Conservation (phyloP, 169 alveolate species). For the Theileria sp. region DNA sequence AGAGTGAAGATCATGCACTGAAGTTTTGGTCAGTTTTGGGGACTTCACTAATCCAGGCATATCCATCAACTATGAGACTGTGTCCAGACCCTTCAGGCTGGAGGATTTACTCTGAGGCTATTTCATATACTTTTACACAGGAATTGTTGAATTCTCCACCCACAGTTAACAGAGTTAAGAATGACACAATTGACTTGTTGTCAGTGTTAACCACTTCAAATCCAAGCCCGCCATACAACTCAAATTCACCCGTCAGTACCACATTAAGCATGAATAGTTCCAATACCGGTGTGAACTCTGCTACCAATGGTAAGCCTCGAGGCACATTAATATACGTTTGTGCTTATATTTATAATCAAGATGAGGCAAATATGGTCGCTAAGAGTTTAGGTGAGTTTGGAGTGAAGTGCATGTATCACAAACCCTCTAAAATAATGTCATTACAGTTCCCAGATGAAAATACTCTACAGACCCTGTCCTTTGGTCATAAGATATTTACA, state of each 20-base stretch:
- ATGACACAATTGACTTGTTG: slow-evolving; percentile 44
- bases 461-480: slow-evolving; percentile 33
- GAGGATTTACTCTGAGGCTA: slow-evolving; percentile 66
- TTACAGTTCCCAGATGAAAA: slow-evolving; percentile 63
- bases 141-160: slow-evolving; percentile 17
- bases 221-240: background rate
- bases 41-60: slow-evolving; percentile 44
- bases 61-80: slow-evolving; percentile 54
- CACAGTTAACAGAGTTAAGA: background rate
- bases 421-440: slow-evolving; percentile 66
- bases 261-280: background rate
- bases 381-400: slow-evolving; percentile 33
- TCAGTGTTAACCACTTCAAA: slow-evolving; percentile 50
- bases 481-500: slow-evolving; percentile 37
- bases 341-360: slow-evolving; percentile 39
- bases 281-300: background rate
- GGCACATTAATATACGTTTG: slow-evolving; percentile 36
- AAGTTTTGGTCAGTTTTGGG: slow-evolving; percentile 56
- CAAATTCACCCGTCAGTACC: background rate
- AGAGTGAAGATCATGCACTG: slow-evolving; percentile 48
- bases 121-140: slow-evolving; percentile 40
- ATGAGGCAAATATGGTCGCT: slow-evolving; percentile 53
- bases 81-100: slow-evolving; percentile 71
- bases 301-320: slow-evolving; percentile 17
- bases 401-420: slow-evolving; percentile 66